Evolutionary conservation across 192 early-diverging fungal genomes (phyloP), one percentile per base, ranked within the genome.

Genomic region (Backusella luteola): DNA sequence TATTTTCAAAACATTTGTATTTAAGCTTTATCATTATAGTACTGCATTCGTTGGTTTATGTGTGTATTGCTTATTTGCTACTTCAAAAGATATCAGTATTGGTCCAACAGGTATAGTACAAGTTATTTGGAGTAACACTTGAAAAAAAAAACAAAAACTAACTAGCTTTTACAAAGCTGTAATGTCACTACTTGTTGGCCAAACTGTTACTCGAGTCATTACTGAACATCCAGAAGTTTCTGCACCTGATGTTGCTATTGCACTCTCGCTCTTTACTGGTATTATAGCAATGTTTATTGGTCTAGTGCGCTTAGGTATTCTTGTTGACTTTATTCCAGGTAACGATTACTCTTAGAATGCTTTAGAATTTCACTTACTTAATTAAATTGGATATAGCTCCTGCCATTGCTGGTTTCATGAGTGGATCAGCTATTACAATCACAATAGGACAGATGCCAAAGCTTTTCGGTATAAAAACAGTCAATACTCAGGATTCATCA

Each of bases 291-390:
- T 89, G 36, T 85, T 87, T 59, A 77, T 98, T 41, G 97, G 97
- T 68, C 77, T 97, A 15, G 79, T 97, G 26, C 92, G 94, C 11
- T 85, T 98, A 26, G 97, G 97, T 32, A 90, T 95, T 74, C 84
- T 97, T 34, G 92, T 97, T 52, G 95, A 97, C 80, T 96, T 97
- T 79, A 94, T 98, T 82, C 93, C 96, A 93, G 34, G 76, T 77
- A 77, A 67, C 14, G 14, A n/a, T 15, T 6, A 34, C 32, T 12
- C 6, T 34, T 17, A 38, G 38, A 42, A 69, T 2, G 69, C 4
- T 34, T 49, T 34, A 56, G 2, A 15, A 35, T 39, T 23, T 36
- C 1, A 59, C 56, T 36, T n/a, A 44, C 38, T 29, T 15, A 29
- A 9, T 63, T 5, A 12, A 63, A 8, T 26, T 29, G 23, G 9